Evolutionary conservation across 805 yeast species (phyloP), one percentile per base, ranked within the genome.

Genomic region (Yarrowia divulgata): DNA sequence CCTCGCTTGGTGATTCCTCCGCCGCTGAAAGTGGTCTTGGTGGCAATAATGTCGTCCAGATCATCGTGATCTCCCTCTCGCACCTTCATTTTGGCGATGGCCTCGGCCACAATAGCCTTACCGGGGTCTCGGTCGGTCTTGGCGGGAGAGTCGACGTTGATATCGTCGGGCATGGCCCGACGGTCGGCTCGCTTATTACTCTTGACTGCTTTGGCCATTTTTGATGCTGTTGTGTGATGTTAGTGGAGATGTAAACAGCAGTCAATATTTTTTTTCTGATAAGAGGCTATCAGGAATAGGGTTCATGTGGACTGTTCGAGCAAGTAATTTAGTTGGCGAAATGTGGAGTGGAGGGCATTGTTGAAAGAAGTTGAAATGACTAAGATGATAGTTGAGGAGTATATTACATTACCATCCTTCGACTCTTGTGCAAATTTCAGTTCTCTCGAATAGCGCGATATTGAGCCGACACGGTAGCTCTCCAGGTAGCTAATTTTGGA

Each of bases 41-140:
- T 39, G 6, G 57, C 57, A 39, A 63, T 48, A n/a, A 49, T 48
- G n/a, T 63, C 68, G 48, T 49, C 57, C 45, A 63, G 39, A 48
- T 63, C 68, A 40, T 63, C 68, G 52, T 60, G 50, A 23, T 63
- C 68, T 37, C 48, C 48, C 35, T 63, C 57, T 40, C 68, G 55
- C 18, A 63, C 68, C 55, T 63, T 63, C 55, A 63, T 63, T 40
- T 63, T 63, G 68, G 68, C 68, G 32, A 63, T 63, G 29, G 50
- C 43, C 23, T 63, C 68, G 29, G 55, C 57, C 16, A 63, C 68
- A 37, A 48, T 48, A 32, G 68, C 55, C 37, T 63, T 63, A 37
- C 68, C 68, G 12, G 68, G 48, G 37, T 63, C 57, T n/a, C 52
- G 18, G n/a, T 45, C 66, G 57, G 57, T 63, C 12, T 48, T 40